Evolutionary conservation across 2,329 filamentous ascomycete genomes (phyloP), one percentile per base, ranked within the genome.

Genomic region (Cordyceps cicadae): DNA sequence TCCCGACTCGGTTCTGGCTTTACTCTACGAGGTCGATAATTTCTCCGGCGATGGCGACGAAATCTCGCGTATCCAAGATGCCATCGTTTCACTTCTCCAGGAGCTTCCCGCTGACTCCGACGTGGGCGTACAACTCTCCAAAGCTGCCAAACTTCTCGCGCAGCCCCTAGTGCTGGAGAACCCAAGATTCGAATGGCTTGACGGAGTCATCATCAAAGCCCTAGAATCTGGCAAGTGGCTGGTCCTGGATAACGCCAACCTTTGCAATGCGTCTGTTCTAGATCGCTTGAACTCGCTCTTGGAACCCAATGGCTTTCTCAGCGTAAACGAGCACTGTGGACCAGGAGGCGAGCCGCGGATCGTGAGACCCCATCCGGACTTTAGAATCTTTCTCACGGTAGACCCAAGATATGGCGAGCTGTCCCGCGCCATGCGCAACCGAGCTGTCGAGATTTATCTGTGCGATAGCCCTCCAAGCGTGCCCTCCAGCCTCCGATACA

Each of bases 391-490:
- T 74, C 77, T 99, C 70, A 97, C 93, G 0, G 89, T 96, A 78
- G 93, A 99, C 71, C 87, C 94, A 51, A 85, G 87, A 54, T 90
- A 96, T 71, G 95, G 94, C 19, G 94, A 99, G 72, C 79, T 99
- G 9, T 99, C 94, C 3, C 84, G 94, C 64, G 94, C 94, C 0
- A 99, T 99, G 94, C 83, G 95, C 61, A 99, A 99, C 74, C 85
- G 94, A 71, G 92, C 92, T 54, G 82, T 97, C 29, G 95, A 99
- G 73, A 88, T 99, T 11, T 94, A 87, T 68, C 78, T 99, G 51
- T 79, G 86, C 64, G 72, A 72, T 7, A 69, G 75, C 5, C 73
- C 74, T 1, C 72, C 75, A 1, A 63, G 48, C 12, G 63, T 66
- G 1, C 69, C 71, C 2, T 56, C 66, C 3, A 75, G 72, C 67